phyloP scores from a whole-genome alignment of 2,329 filamentous ascomycete genomes.

The Alternaria alternata region DNA sequence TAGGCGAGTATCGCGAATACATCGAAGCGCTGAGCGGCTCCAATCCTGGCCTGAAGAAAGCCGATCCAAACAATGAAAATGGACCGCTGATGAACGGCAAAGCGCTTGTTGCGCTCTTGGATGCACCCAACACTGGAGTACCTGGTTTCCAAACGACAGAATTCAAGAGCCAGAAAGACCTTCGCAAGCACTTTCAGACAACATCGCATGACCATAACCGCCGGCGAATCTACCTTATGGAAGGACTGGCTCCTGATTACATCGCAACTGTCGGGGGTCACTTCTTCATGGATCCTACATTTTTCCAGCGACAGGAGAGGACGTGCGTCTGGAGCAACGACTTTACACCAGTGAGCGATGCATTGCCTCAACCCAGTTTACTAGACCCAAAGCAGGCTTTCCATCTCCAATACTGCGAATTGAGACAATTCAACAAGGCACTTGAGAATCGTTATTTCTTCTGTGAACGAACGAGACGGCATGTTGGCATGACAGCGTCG shows the following conservation, averaged over 20 bases:
- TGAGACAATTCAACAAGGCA: constrained; percentile 41
- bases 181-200: constrained; percentile 27
- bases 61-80: constrained; percentile 41
- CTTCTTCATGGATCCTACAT: constrained; percentile 47
- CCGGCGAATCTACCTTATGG: constrained; percentile 45
- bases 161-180: constrained; percentile 25
- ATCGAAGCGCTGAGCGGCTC: constrained; percentile 39
- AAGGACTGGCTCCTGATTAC: constrained; percentile 43
- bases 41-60: constrained; percentile 40
- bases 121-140: constrained; percentile 20
- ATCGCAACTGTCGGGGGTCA: constrained; percentile 39
- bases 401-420: constrained; percentile 46
- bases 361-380: constrained; percentile 41
- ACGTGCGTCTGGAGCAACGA: constrained; percentile 48
- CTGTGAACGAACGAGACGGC: constrained; percentile 39
- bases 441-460: constrained; percentile 38
- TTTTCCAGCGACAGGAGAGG: constrained; percentile 45
- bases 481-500: constrained; percentile 45
- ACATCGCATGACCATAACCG: constrained; percentile 17
- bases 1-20: constrained; percentile 41
- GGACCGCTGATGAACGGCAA: constrained; percentile 26
- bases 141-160: constrained; percentile 25
- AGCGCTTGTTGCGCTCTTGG: constrained; percentile 38
- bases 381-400: constrained; percentile 38
- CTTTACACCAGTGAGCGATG: constrained; percentile 46